Conservation (phyloP, 345 rosid species). For the Gossypium thurberi region DNA sequence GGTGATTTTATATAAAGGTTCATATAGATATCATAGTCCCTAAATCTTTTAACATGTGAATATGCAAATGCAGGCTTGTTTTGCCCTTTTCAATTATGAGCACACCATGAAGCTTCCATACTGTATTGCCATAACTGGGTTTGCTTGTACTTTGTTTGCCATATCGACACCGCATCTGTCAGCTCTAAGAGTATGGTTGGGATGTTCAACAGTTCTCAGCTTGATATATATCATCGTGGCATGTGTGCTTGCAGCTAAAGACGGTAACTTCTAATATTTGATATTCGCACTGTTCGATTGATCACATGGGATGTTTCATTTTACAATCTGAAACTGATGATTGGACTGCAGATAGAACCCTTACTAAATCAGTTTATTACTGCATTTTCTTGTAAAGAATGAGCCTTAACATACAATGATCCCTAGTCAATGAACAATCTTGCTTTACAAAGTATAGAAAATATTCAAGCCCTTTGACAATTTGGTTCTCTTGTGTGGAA, state of each 20-base stretch:
- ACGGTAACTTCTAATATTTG: conserved; percentile 41
- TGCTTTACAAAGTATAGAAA: background rate
- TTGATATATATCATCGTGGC: conserved; percentile 57
- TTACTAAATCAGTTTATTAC: background rate
- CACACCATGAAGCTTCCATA: conserved; percentile 40
- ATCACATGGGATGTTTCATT: background rate
- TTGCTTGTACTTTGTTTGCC: conserved; percentile 57
- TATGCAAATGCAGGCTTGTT: conserved; percentile 41
- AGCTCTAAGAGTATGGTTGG: conserved; percentile 78
- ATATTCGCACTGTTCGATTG: background rate
- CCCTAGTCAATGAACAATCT: background rate
- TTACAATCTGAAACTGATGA: background rate
- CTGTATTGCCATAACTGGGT: conserved; percentile 49
- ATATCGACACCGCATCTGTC: conserved; percentile 81
- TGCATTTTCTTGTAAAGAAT: background rate
- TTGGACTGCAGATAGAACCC: background rate
- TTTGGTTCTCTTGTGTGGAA: no score
- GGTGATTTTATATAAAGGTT: background rate
- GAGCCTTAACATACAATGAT: background rate
- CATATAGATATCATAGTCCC: background rate
- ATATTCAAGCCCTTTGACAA: background rate
- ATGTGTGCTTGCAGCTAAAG: conserved; percentile 48
- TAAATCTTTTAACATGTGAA: background rate
- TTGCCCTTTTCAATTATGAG: conserved; percentile 49
- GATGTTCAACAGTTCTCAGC: conserved; percentile 64